Evolutionary conservation across 2,329 filamentous ascomycete genomes (phyloP).

Genomic region (Sclerotinia minor): DNA sequence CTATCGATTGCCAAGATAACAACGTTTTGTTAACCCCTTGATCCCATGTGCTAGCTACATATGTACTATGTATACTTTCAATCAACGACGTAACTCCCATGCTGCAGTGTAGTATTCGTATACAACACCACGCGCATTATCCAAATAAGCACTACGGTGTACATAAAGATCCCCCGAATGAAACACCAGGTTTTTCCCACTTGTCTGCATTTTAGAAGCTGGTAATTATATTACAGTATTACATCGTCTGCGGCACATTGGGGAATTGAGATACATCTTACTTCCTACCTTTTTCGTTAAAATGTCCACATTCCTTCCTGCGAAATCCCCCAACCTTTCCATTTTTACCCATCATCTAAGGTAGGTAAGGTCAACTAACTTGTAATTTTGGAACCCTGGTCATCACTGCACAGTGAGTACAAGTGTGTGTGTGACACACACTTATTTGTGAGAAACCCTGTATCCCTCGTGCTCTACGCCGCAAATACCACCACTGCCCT

Average conservation of each 20-base stretch:
- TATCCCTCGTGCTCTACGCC: conserved; percentile 22
- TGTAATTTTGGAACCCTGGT: conserved; percentile 8
- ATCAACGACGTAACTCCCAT: conserved; percentile 23
- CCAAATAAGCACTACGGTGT: conserved; percentile 23
- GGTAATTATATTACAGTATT: neutral
- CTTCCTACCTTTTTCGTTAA: neutral
- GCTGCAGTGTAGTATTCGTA: conserved; percentile 24
- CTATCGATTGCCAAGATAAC: conserved; percentile 7
- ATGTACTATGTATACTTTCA: conserved; percentile 1
- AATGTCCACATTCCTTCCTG: neutral
- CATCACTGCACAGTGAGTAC: too few species aligned
- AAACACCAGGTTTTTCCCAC: neutral
- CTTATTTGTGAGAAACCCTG: neutral
- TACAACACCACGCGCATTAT: neutral
- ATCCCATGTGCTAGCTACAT: neutral
- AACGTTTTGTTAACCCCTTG: conserved; percentile 2
- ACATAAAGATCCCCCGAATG: conserved; percentile 7
- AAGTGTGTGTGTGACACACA: too few species aligned
- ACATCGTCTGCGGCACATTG: conserved; percentile 20
- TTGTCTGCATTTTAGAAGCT: conserved; percentile 18
- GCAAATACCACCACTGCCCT: conserved; percentile 18
- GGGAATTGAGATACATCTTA: conserved; percentile 21
- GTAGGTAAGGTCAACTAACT: too few species aligned
- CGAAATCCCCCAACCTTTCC: conserved; percentile 3
- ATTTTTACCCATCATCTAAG: neutral